These are phyloP conservation scores for Rhinocladiella mackenziei DNA, from an alignment of 2,329 filamentous ascomycete genomes.

Conservation along the genomic window DNA sequence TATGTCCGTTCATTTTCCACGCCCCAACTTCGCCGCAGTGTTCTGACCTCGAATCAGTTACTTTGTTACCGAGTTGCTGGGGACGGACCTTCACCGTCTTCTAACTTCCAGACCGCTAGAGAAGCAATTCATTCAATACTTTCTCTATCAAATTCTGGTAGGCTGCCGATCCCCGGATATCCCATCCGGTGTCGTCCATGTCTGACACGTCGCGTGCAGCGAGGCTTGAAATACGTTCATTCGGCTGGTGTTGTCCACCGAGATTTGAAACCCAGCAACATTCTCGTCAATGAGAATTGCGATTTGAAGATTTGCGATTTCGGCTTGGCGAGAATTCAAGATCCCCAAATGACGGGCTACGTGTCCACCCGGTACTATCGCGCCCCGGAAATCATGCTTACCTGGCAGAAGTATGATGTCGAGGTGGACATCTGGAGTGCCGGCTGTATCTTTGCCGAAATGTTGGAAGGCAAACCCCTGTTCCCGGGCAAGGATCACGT, in stretches of 20 bases:
- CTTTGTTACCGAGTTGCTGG: slow-evolving; percentile 95
- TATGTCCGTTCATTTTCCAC: slow-evolving; percentile 63
- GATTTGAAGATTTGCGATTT: slow-evolving; percentile 99
- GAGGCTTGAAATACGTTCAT: slow-evolving; percentile 97
- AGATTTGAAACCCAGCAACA: slow-evolving; percentile 97
- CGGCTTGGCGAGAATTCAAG: slow-evolving; percentile 92
- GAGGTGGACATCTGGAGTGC: slow-evolving; percentile 99
- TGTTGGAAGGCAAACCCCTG: slow-evolving; percentile 96
- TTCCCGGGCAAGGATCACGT: slow-evolving; percentile 99
- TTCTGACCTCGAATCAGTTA: slow-evolving; percentile 57
- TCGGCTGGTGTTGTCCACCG: slow-evolving; percentile 96
- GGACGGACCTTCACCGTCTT: slow-evolving; percentile 91
- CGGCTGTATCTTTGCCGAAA: slow-evolving; percentile 98
- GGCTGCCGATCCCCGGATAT: slow-evolving; percentile 38
- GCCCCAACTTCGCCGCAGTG: slow-evolving; percentile 22
- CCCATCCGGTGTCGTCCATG: no score
- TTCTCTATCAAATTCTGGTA: slow-evolving; percentile 98
- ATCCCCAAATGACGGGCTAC: slow-evolving; percentile 99
- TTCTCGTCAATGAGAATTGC: slow-evolving; percentile 98
- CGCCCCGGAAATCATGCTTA: slow-evolving; percentile 99
- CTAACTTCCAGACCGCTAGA: slow-evolving; percentile 93
- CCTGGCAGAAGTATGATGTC: slow-evolving; percentile 99
- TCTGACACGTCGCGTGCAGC: slow-evolving; percentile 52
- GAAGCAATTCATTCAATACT: slow-evolving; percentile 99
- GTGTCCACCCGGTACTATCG: slow-evolving; percentile 98